Base-by-base conservation (phyloP, 2,329 filamentous ascomycete genomes). In the Didymella lethalis region DNA sequence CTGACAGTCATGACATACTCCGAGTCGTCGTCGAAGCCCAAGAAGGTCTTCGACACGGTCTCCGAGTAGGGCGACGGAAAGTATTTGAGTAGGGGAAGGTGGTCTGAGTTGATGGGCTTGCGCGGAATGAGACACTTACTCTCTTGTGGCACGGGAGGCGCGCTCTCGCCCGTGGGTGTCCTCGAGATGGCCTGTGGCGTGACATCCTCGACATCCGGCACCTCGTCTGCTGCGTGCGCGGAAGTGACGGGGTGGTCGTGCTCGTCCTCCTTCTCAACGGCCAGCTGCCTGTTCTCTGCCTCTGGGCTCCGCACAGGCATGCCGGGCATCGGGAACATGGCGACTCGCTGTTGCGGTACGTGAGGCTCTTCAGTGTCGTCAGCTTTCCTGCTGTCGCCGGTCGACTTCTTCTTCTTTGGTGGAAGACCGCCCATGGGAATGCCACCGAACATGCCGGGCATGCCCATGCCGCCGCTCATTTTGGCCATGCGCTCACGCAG, bases 391-490 rank as follows among this genome's bases (percentile, higher is more conserved):
- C 73, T 76, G 54, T 72, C 75, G 43, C 76, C 73, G 2, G 64
- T 56, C 29, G 82, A 66, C 68, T 82, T 84, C 36, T 83, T 80
- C 70, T 85, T 86, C 64, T 82, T 81, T 48, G 80, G 74, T 44
- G 77, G 73, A 61, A 74, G 68, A 4, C 78, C 79, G 59, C 84
- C 81, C 79, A 90, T 84, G 16, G 88, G 85, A 75, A 92, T 86
- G 59, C 87, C 87, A 36, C 85, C 86, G 18, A 96, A 96, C 88
- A 98, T 95, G 69, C 92, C 92, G 74, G 92, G 88, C 90, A 98
- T 96, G 46, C 92, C 92, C 92, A 97, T 97, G 41, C 94, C 94
- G 54, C 94, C 94, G 67, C 94, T 96, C 90, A 99, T 95, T 80
- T 97, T 97, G 45, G 95, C 95, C 92, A 99, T 99, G 68, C 95